Base-by-base conservation (phyloP, 179 eudicot species). In the Spinacia oleracea region DNA sequence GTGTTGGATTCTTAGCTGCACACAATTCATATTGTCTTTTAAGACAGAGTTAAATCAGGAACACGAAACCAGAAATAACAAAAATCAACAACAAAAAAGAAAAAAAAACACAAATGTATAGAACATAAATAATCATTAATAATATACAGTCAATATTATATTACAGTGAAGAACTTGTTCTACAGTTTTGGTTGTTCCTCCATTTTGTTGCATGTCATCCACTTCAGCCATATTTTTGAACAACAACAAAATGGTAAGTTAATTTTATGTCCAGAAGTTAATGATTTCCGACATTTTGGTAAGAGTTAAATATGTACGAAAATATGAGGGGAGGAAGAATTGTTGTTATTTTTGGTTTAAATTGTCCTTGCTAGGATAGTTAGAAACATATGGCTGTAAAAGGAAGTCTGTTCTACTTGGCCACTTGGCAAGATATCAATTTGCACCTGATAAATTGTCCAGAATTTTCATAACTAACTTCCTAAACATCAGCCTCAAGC, bases 131-230 rank as follows among this genome's bases (percentile, higher is more conserved):
- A 42, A 66, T 14, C 5, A 51, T 59, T 45, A 78, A 69, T 9
- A n/a, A 27, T 79, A 53, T 64, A 60, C 72, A 35, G 65, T 35
- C 45, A 59, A 72, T 29, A 67, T 74, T 86, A 72, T 29, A 67
- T 74, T 86, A 91, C 97, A 86, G 73, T 80, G 89, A 27, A 90
- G 83, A 76, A 90, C 84, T 74, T 91, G 92, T 81, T 87, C 86
- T 27, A 84, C 77, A 32, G 93, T 82, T 74, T 46, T 86, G 15
- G 85, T 45, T 27, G 71, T 59, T 27, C 85, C 84, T 70, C 83
- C 43, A 66, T 66, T 70, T 69, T 77, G 79, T 51, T 20, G 81
- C 74, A 80, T 45, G 78, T 79, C 80, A 42, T 86, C 84, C 21
- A 84, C 23, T 80, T 86, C 82, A 81, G 87, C 84, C 97, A 92